Evolutionary conservation across 768 basidiomycete genomes (phyloP).

Genomic region (Amanita jacksonii): DNA sequence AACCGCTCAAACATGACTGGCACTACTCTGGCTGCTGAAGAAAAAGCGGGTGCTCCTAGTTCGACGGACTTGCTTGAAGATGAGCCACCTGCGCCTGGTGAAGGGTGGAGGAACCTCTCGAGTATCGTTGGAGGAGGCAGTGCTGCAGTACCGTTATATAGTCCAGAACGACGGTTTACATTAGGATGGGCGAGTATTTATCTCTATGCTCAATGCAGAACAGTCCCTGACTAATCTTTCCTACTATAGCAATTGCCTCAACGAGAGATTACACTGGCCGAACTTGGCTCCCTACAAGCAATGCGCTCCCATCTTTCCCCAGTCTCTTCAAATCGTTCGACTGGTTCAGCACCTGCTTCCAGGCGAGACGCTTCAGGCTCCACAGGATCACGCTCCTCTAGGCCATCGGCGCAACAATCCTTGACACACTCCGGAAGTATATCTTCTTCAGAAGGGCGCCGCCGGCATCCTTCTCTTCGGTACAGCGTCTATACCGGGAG

Average conservation of each 20-base stretch:
- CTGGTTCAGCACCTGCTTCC: constrained; percentile 45
- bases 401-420: constrained; percentile 36
- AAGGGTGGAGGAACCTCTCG: constrained; percentile 51
- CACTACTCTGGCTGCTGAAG: constrained; percentile 3
- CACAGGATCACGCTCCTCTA: constrained; percentile 45
- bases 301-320: constrained; percentile 49
- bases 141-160: too few species aligned
- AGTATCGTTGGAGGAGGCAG: constrained; percentile 19
- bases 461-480: constrained; percentile 14
- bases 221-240: constrained; percentile 10
- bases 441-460: constrained; percentile 39
- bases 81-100: constrained; percentile 52
- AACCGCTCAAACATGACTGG: constrained; percentile 3
- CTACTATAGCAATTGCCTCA: constrained; percentile 25
- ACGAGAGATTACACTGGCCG: constrained; percentile 33
- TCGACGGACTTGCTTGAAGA: constrained; percentile 59
- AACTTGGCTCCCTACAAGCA: constrained; percentile 58
- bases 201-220: not conserved
- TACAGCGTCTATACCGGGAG: constrained; percentile 1
- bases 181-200: constrained; percentile 49
- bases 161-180: constrained; percentile 35
- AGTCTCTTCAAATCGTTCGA: constrained; percentile 28
- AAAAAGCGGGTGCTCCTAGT: constrained; percentile 23
- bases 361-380: constrained; percentile 32
- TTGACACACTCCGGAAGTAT: constrained; percentile 41